Conservation (phyloP, 352 stramenopile species). For the Globisporangium takayamanum region DNA sequence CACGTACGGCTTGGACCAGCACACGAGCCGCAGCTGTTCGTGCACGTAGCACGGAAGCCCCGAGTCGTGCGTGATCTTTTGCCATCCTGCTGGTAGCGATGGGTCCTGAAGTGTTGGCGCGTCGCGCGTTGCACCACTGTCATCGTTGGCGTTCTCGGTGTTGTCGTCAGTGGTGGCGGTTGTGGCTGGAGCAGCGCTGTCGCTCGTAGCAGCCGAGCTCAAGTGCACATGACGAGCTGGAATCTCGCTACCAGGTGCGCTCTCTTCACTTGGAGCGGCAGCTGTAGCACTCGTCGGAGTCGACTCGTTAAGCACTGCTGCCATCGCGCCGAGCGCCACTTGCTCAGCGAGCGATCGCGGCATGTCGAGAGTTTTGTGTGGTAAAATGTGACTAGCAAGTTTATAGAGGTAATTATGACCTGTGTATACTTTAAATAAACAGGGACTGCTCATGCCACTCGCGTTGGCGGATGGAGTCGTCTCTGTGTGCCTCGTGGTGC, state of each 20-base stretch:
- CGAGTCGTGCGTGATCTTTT: conserved; percentile 53
- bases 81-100: conserved; percentile 55
- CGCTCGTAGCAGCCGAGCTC: conserved; percentile 24
- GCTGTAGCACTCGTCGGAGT: background rate
- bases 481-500: background rate
- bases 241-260: conserved; percentile 18
- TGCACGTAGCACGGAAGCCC: conserved; percentile 70
- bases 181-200: background rate
- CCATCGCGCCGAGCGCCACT: conserved; percentile 18
- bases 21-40: conserved; percentile 39
- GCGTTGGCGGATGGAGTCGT: background rate
- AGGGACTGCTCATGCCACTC: background rate
- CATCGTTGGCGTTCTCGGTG: background rate
- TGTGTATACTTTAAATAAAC: conserved; percentile 7
- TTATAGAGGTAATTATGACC: background rate
- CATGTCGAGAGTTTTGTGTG: conserved; percentile 8
- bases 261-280: background rate
- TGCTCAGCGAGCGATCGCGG: conserved; percentile 14
- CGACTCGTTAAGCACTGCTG: background rate
- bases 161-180: conserved; percentile 7
- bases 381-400: background rate
- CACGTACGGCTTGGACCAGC: conserved; percentile 67
- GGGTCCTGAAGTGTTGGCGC: conserved; percentile 9
- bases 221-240: conserved; percentile 43
- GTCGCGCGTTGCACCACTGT: conserved; percentile 1